phyloP scores from a whole-genome alignment of 2,329 filamentous ascomycete genomes.

The Fusarium verticillioides region DNA sequence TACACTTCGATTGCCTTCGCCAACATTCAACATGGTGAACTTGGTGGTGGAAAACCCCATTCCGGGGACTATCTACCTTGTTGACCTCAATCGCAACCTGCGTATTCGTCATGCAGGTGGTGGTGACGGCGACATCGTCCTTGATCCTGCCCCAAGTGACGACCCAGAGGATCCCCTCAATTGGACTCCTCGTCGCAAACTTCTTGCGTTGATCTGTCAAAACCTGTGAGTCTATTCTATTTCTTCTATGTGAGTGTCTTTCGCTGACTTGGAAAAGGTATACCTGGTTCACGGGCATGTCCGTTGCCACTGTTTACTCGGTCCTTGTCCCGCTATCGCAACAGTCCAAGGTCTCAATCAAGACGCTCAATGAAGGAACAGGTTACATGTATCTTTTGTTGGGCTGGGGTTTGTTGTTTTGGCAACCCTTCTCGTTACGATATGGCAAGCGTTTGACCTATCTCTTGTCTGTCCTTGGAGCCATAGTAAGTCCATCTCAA shows the following conservation, averaged over 20 bases:
- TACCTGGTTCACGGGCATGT: conserved; percentile 54
- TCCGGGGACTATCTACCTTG: conserved; percentile 55
- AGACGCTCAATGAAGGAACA: conserved; percentile 53
- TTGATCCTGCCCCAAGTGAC: conserved; percentile 61
- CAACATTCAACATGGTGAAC: not conserved
- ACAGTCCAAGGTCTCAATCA: conserved; percentile 48
- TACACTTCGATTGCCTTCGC: not conserved
- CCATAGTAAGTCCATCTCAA: conserved; percentile 35
- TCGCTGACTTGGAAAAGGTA: conserved; percentile 42
- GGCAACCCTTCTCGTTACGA: conserved; percentile 59
- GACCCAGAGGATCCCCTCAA: conserved; percentile 66
- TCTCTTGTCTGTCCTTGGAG: conserved; percentile 50
- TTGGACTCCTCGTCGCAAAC: conserved; percentile 52
- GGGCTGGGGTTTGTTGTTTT: conserved; percentile 58
- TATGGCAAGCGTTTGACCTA: conserved; percentile 56
- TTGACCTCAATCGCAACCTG: conserved; percentile 51
- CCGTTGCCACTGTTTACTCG: conserved; percentile 53
- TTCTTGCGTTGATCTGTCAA: conserved; percentile 43
- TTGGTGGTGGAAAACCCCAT: conserved; percentile 14
- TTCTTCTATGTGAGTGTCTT: rapidly evolving
- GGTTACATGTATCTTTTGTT: conserved; percentile 58
- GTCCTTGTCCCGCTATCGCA: conserved; percentile 51
- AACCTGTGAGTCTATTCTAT: conserved; percentile 40
- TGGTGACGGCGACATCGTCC: conserved; percentile 56
- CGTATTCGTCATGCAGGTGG: conserved; percentile 46